Base-by-base conservation (phyloP, 2,329 filamentous ascomycete genomes). In the Aspergillus sp. region DNA sequence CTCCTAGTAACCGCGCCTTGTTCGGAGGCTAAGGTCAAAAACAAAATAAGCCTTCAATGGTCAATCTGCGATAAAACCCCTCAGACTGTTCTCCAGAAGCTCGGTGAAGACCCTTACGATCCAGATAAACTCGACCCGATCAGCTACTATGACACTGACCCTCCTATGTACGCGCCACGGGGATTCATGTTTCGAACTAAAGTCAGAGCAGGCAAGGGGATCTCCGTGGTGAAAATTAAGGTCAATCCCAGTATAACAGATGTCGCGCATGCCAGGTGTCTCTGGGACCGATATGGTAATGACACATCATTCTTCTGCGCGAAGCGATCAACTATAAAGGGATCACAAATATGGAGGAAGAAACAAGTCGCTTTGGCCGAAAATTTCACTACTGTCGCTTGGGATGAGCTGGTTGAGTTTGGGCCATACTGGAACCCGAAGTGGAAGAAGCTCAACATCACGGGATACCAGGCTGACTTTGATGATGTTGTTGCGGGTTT, bases 121-220 rank as follows among this genome's bases (percentile, higher is more conserved):
- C 43, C 43, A 4, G 41, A 45, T 26, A 41, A 41, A 27, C n/a
- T 33, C 4, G 41, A 45, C 10, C 43, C 43, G 2, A 45, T 45
- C 12, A 41, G 38, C 4, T 45, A 45, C 39, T 45, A 45, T 10
- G 43, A 45, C 29, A 26, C n/a, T 8, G 11, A 13, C 5, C 38
- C 43, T 9, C 43, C 43, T 8, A 13, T 19, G 4, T 38, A 45
- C 29, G 26, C 33, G 26, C 32, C 28, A 5, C 11, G 37, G 6
- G 34, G 38, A 11, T 11, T 45, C 10, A 45, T 45, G 43, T 45
- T 45, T 33, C 43, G 43, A 28, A 45, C 38, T 4, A 45, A 45
- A 32, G 37, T 29, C n/a, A 37, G 31, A 8, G 37, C 40, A 33
- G 43, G 43, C 6, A 13, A 37, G 5, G 7, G 27, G 5, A 27